These are phyloP conservation scores for Claviceps monticola DNA, from an alignment of 2,329 filamentous ascomycete species.

Conservation along the genomic window DNA sequence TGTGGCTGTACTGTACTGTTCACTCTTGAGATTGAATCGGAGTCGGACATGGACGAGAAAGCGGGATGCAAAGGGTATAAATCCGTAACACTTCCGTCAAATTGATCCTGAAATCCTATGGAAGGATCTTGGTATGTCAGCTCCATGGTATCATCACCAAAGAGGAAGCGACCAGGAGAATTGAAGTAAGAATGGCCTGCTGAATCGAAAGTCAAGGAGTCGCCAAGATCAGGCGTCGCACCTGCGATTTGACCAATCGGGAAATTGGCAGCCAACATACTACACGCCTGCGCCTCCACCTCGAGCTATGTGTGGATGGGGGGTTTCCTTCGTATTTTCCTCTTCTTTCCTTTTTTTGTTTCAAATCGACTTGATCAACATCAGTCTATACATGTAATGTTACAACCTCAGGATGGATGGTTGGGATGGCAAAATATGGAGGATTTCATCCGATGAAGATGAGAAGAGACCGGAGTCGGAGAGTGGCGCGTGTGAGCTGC, in stretches of 20 bases:
- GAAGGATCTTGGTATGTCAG: not conserved
- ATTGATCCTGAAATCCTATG: not conserved
- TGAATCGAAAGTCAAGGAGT: not conserved
- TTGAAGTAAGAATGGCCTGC: not conserved
- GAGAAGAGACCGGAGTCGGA: not conserved
- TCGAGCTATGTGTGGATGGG: not conserved
- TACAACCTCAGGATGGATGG: not conserved
- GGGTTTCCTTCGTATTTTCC: not conserved
- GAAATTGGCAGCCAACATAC: not conserved
- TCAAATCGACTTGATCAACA: not conserved
- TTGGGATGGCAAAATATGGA: not conserved
- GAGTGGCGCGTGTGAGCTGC: not conserved
- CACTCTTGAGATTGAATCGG: not conserved
- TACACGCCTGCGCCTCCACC: not conserved
- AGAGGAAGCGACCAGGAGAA: not conserved
- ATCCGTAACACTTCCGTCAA: not conserved
- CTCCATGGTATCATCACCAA: not conserved
- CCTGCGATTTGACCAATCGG: not conserved
- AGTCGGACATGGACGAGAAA: not conserved
- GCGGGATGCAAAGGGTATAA: not conserved
- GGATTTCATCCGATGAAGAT: not conserved
- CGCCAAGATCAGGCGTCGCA: not conserved
- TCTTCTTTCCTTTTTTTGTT: too few relatives aligned
- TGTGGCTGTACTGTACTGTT: not conserved
- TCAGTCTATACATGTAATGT: not conserved